Conservation (phyloP, 345 rosid genomes). For the Bretschneidera sinensis region DNA sequence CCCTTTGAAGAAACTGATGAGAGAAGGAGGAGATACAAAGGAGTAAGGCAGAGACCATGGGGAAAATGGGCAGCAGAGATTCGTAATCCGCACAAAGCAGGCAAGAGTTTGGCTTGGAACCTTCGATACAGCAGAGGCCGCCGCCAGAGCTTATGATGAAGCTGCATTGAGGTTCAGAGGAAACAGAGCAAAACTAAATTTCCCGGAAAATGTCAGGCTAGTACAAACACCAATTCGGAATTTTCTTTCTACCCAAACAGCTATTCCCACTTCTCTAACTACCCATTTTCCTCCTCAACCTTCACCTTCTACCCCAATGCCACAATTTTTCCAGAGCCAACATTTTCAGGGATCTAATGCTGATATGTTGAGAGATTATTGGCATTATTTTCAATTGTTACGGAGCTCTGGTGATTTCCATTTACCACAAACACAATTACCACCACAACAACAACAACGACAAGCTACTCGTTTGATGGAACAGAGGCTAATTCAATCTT, state of each 20-base stretch:
- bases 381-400: conserved; percentile 44
- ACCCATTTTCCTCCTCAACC: conserved; percentile 10
- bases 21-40: conserved; percentile 62
- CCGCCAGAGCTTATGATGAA: conserved; percentile 85
- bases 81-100: conserved; percentile 77
- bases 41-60: conserved; percentile 89
- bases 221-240: conserved; percentile 25
- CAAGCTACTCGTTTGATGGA: conserved; percentile 25
- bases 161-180: conserved; percentile 88
- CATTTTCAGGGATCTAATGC: conserved; percentile 3
- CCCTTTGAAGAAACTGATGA: conserved; percentile 36
- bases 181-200: conserved; percentile 76
- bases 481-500: conserved; percentile 28
- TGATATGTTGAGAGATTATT: conserved; percentile 34
- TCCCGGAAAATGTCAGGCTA: conserved; percentile 56
- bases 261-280: conserved; percentile 16
- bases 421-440: conserved; percentile 1
- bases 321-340: conserved; percentile 21
- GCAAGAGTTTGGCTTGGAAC: conserved; percentile 90
- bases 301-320: conserved; percentile 10
- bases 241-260: conserved; percentile 20
- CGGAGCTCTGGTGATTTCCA: conserved; percentile 31
- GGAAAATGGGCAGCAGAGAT: conserved; percentile 96
- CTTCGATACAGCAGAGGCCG: conserved; percentile 77
- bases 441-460: conserved; percentile 2